phyloP scores from a whole-genome alignment of 768 basidiomycete genomes.

The Porphyrellus cyaneotinctus region DNA sequence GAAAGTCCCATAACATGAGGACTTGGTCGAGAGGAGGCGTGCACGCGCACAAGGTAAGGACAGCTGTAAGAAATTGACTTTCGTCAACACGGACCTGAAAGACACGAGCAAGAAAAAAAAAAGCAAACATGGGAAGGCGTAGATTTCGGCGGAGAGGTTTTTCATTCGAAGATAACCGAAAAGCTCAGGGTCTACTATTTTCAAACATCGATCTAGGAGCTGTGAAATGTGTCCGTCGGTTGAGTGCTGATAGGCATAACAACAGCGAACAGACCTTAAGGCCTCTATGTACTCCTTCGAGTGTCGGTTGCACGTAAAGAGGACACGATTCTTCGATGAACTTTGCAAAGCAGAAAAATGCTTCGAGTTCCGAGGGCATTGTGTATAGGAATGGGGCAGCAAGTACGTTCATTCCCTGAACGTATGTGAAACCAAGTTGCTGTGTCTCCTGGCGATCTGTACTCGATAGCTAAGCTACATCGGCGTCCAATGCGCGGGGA shows the following conservation, averaged over 20 bases:
- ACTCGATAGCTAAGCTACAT: background rate
- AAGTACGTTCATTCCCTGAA: conserved; percentile 99
- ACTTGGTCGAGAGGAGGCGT: conserved; percentile 96
- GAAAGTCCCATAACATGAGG: conserved; percentile 93
- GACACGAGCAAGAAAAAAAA: background rate
- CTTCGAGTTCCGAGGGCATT: conserved; percentile 97
- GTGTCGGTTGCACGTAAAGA: conserved; percentile 92
- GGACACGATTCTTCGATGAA: conserved; percentile 96
- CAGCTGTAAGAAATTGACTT: conserved; percentile 46
- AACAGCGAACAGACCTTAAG: conserved; percentile 60
- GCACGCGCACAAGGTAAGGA: conserved; percentile 93
- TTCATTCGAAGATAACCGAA: conserved; percentile 79
- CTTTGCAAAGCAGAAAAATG: conserved; percentile 93
- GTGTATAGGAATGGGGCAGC: conserved; percentile 97
- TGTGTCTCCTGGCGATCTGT: conserved; percentile 73
- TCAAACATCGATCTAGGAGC: conserved; percentile 90
- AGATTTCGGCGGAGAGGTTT: conserved; percentile 92
- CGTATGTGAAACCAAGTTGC: conserved; percentile 89
- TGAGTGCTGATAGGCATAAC: background rate
- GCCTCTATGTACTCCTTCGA: conserved; percentile 93
- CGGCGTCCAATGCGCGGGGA: background rate
- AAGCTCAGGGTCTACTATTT: conserved; percentile 86
- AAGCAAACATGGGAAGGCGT: conserved; percentile 93
- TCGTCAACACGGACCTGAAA: background rate
- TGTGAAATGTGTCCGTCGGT: conserved; percentile 29